Conservation (phyloP, 202 grass and related monocot genomes). For the Elaeis oleifera region DNA sequence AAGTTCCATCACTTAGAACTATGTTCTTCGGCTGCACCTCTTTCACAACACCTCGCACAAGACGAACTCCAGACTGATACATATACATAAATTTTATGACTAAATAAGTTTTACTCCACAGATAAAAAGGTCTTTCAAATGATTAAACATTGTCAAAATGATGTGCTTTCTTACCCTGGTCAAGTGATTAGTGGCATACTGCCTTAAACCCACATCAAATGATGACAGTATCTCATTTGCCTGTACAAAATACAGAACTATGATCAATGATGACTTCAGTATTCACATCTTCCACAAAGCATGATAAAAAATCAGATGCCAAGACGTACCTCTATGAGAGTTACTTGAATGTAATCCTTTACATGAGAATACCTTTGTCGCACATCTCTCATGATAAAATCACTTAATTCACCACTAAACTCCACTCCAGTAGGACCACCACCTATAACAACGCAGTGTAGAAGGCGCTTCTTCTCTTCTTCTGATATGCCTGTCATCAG, state of each 20-base stretch:
- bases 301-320: background rate
- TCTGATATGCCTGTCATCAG: slow-evolving; percentile 47
- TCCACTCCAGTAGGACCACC: slow-evolving; percentile 90
- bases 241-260: slow-evolving; percentile 29
- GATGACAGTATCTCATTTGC: slow-evolving; percentile 82
- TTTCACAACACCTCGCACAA: slow-evolving; percentile 69
- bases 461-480: slow-evolving; percentile 59
- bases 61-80: slow-evolving; percentile 59
- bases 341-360: slow-evolving; percentile 85
- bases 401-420: slow-evolving; percentile 92
- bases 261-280: too few species aligned
- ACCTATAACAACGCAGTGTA: slow-evolving; percentile 81
- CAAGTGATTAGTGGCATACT: slow-evolving; percentile 73
- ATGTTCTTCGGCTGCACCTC: slow-evolving; percentile 54
- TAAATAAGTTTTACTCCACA: background rate
- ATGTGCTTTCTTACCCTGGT: slow-evolving; percentile 38
- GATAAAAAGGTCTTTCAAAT: background rate
- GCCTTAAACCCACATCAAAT: slow-evolving; percentile 58
- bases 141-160: background rate
- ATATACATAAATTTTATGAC: background rate
- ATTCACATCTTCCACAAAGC: too few species aligned
- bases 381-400: slow-evolving; percentile 82
- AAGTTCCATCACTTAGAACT: slow-evolving; percentile 52
- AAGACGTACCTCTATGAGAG: slow-evolving; percentile 65
- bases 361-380: slow-evolving; percentile 57